Evolutionary conservation across 2,329 filamentous ascomycete species (phyloP).

Genomic region (Colletotrichum acutatum): DNA sequence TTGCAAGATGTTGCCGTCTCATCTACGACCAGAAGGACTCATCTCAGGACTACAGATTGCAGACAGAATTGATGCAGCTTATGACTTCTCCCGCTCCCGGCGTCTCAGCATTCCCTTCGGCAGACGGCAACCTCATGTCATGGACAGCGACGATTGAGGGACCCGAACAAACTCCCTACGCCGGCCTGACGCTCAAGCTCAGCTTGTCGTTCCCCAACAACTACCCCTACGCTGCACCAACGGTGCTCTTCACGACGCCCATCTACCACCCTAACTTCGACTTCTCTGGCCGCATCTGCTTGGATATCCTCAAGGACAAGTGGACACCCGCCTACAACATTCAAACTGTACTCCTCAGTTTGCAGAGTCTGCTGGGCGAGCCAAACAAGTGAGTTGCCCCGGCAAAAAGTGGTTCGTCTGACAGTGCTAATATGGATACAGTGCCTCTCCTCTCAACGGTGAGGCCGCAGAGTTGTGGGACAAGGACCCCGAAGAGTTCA

Average conservation of each 20-base stretch:
- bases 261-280: slow-evolving; percentile 99
- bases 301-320: slow-evolving; percentile 99
- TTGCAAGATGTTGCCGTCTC: slow-evolving; percentile 23
- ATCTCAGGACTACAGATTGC: slow-evolving; percentile 69
- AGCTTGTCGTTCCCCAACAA: slow-evolving; percentile 90
- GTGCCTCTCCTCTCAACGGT: slow-evolving; percentile 92
- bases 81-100: slow-evolving; percentile 96
- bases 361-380: slow-evolving; percentile 95
- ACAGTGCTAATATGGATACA: slow-evolving; percentile 50
- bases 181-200: slow-evolving; percentile 89
- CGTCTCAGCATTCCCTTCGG: slow-evolving; percentile 92
- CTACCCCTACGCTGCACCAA: slow-evolving; percentile 92
- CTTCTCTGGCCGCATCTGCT: slow-evolving; percentile 94
- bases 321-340: slow-evolving; percentile 99
- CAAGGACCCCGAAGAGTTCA: slow-evolving; percentile 86
- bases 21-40: not conserved
- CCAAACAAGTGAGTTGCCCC: slow-evolving; percentile 87
- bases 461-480: slow-evolving; percentile 98
- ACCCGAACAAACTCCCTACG: slow-evolving; percentile 91
- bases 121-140: slow-evolving; percentile 87
- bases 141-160: slow-evolving; percentile 97
- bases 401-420: not conserved
- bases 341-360: slow-evolving; percentile 88
- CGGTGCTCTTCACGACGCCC: slow-evolving; percentile 96
- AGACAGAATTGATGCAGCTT: slow-evolving; percentile 97